Conservation (phyloP, 2,329 filamentous ascomycete species). For the Phyllosticta citrichinensis region DNA sequence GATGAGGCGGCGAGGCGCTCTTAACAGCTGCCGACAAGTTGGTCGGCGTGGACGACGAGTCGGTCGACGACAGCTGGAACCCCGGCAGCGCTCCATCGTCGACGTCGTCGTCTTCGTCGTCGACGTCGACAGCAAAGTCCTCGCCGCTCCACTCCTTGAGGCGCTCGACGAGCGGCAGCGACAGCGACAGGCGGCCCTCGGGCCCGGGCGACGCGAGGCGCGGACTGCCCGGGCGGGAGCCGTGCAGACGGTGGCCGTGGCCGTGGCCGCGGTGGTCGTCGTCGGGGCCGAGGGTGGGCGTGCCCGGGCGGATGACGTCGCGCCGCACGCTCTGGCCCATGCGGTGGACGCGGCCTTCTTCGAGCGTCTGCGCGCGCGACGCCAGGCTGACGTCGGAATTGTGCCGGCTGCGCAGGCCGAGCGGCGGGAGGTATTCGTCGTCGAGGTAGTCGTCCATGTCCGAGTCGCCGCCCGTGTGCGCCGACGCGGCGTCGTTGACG, state of each 20-base stretch:
- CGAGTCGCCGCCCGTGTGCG: slow-evolving; percentile 20
- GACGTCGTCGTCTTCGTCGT: slow-evolving; percentile 26
- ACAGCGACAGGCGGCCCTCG: slow-evolving; percentile 25
- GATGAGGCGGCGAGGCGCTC: neutral
- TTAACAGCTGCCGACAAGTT: slow-evolving; percentile 38
- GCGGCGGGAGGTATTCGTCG: slow-evolving; percentile 21
- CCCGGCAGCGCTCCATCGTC: too few species aligned
- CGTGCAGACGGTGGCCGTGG: neutral
- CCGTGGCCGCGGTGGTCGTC: neutral
- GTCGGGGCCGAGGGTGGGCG: neutral
- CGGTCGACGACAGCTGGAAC: slow-evolving; percentile 22
- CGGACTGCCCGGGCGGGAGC: slow-evolving; percentile 17
- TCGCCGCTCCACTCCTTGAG: neutral
- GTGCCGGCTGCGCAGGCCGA: slow-evolving; percentile 44
- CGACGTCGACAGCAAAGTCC: slow-evolving; percentile 12
- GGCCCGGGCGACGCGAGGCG: slow-evolving; percentile 12
- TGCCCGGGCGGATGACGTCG: slow-evolving; percentile 44
- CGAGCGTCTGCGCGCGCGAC: slow-evolving; percentile 52
- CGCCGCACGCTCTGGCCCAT: slow-evolving; percentile 57
- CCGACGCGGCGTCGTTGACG: neutral
- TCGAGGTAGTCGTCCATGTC: slow-evolving; percentile 29
- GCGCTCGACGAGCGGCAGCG: slow-evolving; percentile 18
- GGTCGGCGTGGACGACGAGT: slow-evolving; percentile 19
- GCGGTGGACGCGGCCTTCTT: slow-evolving; percentile 62
- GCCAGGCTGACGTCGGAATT: slow-evolving; percentile 60